These are phyloP conservation scores for Suillus plorans DNA, from an alignment of 768 basidiomycete genomes.

Conservation along the genomic window DNA sequence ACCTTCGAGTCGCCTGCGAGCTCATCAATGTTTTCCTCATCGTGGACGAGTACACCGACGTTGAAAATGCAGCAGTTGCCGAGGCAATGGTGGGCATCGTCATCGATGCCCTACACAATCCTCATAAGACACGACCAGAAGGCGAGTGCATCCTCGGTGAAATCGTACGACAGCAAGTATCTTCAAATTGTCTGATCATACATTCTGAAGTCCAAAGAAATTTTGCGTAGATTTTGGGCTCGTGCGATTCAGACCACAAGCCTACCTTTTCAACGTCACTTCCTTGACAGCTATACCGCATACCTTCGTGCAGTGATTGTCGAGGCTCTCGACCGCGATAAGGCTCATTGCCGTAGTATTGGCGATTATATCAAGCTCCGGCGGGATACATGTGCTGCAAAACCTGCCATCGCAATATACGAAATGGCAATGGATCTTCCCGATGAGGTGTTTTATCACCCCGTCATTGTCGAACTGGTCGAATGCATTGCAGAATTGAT, in stretches of 20 bases:
- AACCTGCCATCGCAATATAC: conserved; percentile 28
- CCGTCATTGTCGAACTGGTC: conserved; percentile 13
- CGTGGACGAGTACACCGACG: conserved; percentile 34
- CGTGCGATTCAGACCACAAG: conserved; percentile 1
- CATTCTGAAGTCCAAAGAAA: background rate
- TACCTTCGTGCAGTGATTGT: conserved; percentile 5
- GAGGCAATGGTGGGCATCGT: conserved; percentile 8
- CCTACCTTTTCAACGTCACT: conserved; percentile 8
- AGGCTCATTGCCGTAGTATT: conserved; percentile 21
- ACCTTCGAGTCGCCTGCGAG: conserved; percentile 28
- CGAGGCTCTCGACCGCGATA: conserved; percentile 8
- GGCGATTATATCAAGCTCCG: conserved; percentile 33
- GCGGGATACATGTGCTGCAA: conserved; percentile 29
- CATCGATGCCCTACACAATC: conserved; percentile 11
- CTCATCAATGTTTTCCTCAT: conserved; percentile 33
- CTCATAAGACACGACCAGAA: conserved; percentile 8
- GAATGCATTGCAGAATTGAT: conserved; percentile 20
- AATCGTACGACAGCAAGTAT: conserved; percentile 12
- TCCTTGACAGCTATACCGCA: conserved; percentile 4
- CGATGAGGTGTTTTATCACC: conserved; percentile 32
- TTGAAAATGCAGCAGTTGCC: conserved; percentile 7
- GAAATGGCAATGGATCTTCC: conserved; percentile 34
- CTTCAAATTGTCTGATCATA: background rate
- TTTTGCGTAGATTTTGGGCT: conserved; percentile 10
- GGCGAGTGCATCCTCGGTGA: conserved; percentile 14